Evolutionary conservation across 2,329 filamentous ascomycete genomes (phyloP), one percentile per base, ranked within the genome.

Genomic region (Colletotrichum nymphaeae): DNA sequence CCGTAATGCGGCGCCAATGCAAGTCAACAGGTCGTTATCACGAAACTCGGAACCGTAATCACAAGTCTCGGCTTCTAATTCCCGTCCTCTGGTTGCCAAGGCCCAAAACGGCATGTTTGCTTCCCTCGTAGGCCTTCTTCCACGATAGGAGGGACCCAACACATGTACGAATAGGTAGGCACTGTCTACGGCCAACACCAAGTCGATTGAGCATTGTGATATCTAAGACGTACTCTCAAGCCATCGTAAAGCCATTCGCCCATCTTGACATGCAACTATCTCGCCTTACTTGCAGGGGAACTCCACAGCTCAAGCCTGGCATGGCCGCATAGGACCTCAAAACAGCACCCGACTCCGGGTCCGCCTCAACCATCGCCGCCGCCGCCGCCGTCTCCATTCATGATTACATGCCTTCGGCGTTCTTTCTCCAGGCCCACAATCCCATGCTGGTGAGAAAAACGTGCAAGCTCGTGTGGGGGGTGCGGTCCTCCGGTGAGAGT

Each of bases 401-500:
- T 12, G 11, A 12, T 35, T 35, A 11, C 32, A 35, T 56, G 7
- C 37, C 37, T 19, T 42, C 14, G 64, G 24, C 7, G 32, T 67
- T 71, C 42, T 46, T 57, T 67, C 69, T 62, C 53, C 69, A 69
- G 24, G 42, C 55, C 59, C 69, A 28, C 63, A 67, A 6, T 5
- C 37, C 5, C 62, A 9, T 30, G 19, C 19, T 49, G 42, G 42
- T 22, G 42, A 49, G 42, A 22, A 5, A 19, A 26, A 19, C 16
- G 26, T 37, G 49, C 62, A 64, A 22, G 28, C 11, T 30, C 22
- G 42, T 32, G 37, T 24, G 26, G 57, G 52, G 52, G 52, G 35
- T 49, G 49, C 16, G n/a, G 32, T 63, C 55, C 52, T 72, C 69
- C 69, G 64, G 64, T 68, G 69, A 72, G 69, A 53, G 58, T n/a